Conservation (phyloP, 2,329 filamentous ascomycete species). For the Mariannaea sp. region DNA sequence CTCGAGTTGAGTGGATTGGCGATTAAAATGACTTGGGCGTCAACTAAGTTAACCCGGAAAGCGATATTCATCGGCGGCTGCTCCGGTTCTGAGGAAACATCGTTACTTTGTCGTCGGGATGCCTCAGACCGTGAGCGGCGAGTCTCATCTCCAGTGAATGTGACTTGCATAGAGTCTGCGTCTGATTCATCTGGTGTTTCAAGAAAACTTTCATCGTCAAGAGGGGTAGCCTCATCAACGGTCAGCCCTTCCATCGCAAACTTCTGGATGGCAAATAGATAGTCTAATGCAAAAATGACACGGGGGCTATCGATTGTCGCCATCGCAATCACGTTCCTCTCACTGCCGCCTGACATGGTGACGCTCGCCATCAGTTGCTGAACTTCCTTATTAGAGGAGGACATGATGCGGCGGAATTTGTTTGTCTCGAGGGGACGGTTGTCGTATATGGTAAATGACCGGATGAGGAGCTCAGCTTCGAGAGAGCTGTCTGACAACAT, state of each 20-base stretch:
- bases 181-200: slow-evolving; percentile 66
- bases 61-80: slow-evolving; percentile 69
- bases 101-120: slow-evolving; percentile 35
- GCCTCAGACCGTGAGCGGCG: slow-evolving; percentile 36
- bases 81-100: slow-evolving; percentile 24
- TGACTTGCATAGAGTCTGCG: slow-evolving; percentile 59
- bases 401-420: slow-evolving; percentile 98
- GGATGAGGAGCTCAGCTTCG: slow-evolving; percentile 90
- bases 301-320: slow-evolving; percentile 93
- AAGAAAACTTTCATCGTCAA: slow-evolving; percentile 57
- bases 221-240: slow-evolving; percentile 58
- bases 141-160: slow-evolving; percentile 47
- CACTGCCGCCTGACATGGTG: slow-evolving; percentile 84
- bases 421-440: slow-evolving; percentile 88
- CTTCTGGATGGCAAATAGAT: slow-evolving; percentile 85
- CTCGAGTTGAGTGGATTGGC: slow-evolving; percentile 88
- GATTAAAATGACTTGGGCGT: slow-evolving; percentile 94
- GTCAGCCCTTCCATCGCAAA: slow-evolving; percentile 77
- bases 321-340: slow-evolving; percentile 84
- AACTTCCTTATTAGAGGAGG: slow-evolving; percentile 89
- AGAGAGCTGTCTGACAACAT: slow-evolving; percentile 92
- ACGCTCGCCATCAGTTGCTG: slow-evolving; percentile 99
- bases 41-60: slow-evolving; percentile 91
- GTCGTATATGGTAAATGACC: slow-evolving; percentile 93
- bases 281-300: slow-evolving; percentile 94